phyloP scores from a whole-genome alignment of 2,329 filamentous ascomycete genomes.

The Daldinia eschscholtzii region DNA sequence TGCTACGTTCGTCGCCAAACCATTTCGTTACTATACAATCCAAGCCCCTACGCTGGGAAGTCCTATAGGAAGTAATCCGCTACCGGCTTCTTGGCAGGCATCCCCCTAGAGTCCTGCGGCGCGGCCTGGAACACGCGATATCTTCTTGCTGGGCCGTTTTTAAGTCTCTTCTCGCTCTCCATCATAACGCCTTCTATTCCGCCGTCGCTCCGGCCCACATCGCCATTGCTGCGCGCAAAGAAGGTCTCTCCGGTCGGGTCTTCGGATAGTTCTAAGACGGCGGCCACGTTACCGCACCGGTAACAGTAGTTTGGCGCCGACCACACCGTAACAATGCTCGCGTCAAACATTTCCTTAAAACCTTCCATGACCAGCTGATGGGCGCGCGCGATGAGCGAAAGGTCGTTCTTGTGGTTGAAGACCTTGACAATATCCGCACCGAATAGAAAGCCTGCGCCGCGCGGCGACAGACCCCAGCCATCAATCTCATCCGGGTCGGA shows the following conservation, averaged over 20 bases:
- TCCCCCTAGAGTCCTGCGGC: slow-evolving; percentile 93
- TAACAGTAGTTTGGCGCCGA: slow-evolving; percentile 98
- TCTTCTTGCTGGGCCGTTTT: slow-evolving; percentile 82
- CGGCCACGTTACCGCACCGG: slow-evolving; percentile 93
- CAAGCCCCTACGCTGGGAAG: neutral
- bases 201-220: slow-evolving; percentile 68
- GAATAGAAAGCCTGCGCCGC: slow-evolving; percentile 95
- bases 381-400: slow-evolving; percentile 90
- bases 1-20: slow-evolving; percentile 7
- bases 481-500: slow-evolving; percentile 98
- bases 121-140: slow-evolving; percentile 98
- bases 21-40: slow-evolving; percentile 34
- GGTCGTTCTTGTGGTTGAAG: slow-evolving; percentile 95
- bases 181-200: slow-evolving; percentile 61
- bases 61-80: slow-evolving; percentile 90
- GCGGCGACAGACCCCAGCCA: slow-evolving; percentile 93
- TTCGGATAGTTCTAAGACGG: slow-evolving; percentile 91
- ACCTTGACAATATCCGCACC: slow-evolving; percentile 94
- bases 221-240: slow-evolving; percentile 78
- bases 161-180: slow-evolving; percentile 59
- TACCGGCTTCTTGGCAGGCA: slow-evolving; percentile 99
- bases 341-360: slow-evolving; percentile 99
- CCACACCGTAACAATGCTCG: slow-evolving; percentile 98
- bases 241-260: slow-evolving; percentile 81
- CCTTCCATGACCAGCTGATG: slow-evolving; percentile 99